These are phyloP conservation scores for Rubus idaeus DNA, from an alignment of 306 rosid genomes.

Conservation along the genomic window DNA sequence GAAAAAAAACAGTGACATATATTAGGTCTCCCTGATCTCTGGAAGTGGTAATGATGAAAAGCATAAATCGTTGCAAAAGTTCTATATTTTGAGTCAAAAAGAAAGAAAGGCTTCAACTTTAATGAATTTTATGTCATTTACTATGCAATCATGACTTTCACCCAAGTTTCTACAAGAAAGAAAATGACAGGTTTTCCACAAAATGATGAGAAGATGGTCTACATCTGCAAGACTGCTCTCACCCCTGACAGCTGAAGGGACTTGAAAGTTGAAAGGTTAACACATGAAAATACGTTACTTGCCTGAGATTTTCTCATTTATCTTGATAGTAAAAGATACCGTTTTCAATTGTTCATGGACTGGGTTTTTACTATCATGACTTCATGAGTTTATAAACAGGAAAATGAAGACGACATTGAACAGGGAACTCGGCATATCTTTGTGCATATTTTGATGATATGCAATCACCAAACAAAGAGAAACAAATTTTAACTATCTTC, in stretches of 20 bases:
- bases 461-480: constrained; percentile 10
- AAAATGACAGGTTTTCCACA: neutral
- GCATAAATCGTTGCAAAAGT: neutral
- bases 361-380: neutral
- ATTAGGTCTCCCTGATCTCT: constrained; percentile 12
- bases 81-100: neutral
- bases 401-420: neutral
- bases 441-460: neutral
- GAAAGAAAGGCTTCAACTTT: neutral
- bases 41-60: neutral
- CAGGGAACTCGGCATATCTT: neutral
- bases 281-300: neutral
- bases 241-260: neutral
- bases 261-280: neutral
- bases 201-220: neutral
- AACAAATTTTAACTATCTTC: neutral
- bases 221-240: neutral
- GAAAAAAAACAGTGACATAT: constrained; percentile 24
- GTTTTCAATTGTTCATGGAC: neutral
- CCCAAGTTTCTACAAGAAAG: neutral
- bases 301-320: neutral
- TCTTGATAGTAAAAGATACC: neutral
- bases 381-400: neutral
- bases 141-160: neutral
- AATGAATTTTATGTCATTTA: neutral